Percentiles rank a stretch among this genome's conserved stretches.
Conservation (phyloP, 2,329 filamentous ascomycete genomes). For the Cordyceps militaris region DNA sequence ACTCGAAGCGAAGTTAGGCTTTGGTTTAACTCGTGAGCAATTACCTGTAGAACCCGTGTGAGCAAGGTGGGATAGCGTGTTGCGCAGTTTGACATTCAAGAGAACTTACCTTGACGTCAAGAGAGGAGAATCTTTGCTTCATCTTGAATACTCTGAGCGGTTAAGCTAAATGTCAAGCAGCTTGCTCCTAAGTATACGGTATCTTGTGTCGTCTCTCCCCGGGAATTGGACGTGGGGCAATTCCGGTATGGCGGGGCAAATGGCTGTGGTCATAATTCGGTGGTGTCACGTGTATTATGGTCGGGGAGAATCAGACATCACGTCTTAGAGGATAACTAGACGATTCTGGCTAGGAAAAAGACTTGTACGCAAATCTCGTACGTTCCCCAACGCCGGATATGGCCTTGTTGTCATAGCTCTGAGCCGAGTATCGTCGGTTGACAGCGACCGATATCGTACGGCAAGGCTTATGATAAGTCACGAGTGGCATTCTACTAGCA, state of each 20-base stretch:
- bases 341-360: no score
- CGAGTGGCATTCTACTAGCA: no score
- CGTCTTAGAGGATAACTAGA: no score
- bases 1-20: conserved; percentile 72
- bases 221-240: conserved; percentile 4
- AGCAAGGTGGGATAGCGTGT: background rate
- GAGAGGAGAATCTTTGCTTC: conserved; percentile 75
- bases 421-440: no score
- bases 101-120: conserved; percentile 59
- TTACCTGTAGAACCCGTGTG: conserved; percentile 53
- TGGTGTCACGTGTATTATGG: no score
- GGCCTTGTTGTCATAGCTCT: no score
- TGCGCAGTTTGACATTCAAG: background rate
- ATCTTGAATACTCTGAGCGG: conserved; percentile 35
- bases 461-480: no score
- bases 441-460: no score
- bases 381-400: no score
- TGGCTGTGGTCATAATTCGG: no score
- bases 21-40: conserved; percentile 82
- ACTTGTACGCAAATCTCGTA: no score
- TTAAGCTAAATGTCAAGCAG: background rate
- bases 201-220: background rate
- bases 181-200: background rate
- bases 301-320: no score
- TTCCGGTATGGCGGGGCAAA: conserved; percentile 8